phyloP scores from a whole-genome alignment of 1,139 yeast species.

The Petasospora rhodanensis region DNA sequence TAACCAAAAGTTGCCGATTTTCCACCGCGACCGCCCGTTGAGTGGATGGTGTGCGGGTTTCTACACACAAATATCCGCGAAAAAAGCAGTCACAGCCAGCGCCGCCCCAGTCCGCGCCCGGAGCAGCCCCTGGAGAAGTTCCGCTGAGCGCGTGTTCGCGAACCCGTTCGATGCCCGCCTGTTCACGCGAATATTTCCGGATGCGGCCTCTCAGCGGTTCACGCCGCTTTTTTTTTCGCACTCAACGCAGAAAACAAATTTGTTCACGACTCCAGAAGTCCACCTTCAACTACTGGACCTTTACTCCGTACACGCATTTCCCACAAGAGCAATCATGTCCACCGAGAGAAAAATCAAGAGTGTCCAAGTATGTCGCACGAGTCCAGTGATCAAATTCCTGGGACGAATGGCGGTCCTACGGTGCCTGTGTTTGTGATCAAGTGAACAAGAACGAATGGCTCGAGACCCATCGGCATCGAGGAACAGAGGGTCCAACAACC shows the following conservation, averaged over 20 bases:
- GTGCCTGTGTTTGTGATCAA: no score
- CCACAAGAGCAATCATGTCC: conserved; percentile 26
- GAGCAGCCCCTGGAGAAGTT: neutral
- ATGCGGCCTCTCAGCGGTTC: conserved; percentile 4
- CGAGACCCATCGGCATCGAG: no score
- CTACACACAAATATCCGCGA: no score
- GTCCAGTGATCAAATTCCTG: neutral
- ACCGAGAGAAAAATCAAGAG: conserved; percentile 26
- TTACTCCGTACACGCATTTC: no score
- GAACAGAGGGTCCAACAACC: no score
- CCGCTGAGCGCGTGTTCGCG: conserved; percentile 9
- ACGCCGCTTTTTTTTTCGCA: conserved; percentile 16
- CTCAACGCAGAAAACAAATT: conserved; percentile 21
- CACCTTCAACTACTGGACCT: no score
- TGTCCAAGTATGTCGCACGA: conserved; percentile 27
- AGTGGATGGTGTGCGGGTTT: conserved; percentile 16
- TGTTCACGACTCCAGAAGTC: conserved; percentile 15
- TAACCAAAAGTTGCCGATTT: conserved; percentile 5
- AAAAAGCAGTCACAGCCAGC: conserved; percentile 18
- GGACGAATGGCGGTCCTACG: no score
- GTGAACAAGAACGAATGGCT: no score
- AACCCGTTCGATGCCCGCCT: conserved; percentile 7
- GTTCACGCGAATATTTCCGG: conserved; percentile 10
- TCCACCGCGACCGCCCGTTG: no score
- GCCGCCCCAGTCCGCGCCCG: no score